Conservation (phyloP, 768 basidiomycete genomes). For the Phallus indusiatus region DNA sequence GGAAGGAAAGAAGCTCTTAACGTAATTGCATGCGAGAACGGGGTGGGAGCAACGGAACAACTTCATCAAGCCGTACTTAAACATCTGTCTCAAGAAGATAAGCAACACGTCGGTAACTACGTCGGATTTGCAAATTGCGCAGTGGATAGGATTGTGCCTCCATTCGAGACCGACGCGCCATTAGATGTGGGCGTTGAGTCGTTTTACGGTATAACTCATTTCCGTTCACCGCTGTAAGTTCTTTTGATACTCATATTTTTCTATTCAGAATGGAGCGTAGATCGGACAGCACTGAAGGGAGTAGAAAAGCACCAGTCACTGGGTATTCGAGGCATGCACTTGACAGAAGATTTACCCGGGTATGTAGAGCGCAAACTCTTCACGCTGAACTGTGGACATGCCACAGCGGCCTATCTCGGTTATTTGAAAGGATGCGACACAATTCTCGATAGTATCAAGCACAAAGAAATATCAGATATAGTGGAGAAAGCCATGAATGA, state of each 20-base stretch:
- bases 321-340: conserved; percentile 23
- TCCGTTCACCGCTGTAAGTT: neutral
- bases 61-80: conserved; percentile 22
- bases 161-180: conserved; percentile 12
- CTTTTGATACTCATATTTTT: neutral
- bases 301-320: conserved; percentile 10
- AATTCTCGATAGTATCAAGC: conserved; percentile 24
- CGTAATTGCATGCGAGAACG: conserved; percentile 34
- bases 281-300: conserved; percentile 21
- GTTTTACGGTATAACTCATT: conserved; percentile 18
- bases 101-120: conserved; percentile 19
- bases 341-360: conserved; percentile 23
- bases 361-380: conserved; percentile 35
- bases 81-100: conserved; percentile 23
- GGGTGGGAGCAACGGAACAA: conserved; percentile 25
- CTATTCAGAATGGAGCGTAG: conserved; percentile 28
- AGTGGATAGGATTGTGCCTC: conserved; percentile 31
- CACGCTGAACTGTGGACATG: conserved; percentile 34
- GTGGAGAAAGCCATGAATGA: conserved; percentile 27
- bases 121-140: conserved; percentile 34
- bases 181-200: conserved; percentile 33
- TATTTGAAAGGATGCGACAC: conserved; percentile 21
- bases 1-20: conserved; percentile 19
- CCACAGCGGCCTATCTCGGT: conserved; percentile 30
- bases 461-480: conserved; percentile 20